Percentiles rank a stretch among this genome's conserved stretches.
Evolutionary conservation across 2,329 filamentous ascomycete genomes (phyloP).

Genomic region (Gaeumannomyces sp.): DNA sequence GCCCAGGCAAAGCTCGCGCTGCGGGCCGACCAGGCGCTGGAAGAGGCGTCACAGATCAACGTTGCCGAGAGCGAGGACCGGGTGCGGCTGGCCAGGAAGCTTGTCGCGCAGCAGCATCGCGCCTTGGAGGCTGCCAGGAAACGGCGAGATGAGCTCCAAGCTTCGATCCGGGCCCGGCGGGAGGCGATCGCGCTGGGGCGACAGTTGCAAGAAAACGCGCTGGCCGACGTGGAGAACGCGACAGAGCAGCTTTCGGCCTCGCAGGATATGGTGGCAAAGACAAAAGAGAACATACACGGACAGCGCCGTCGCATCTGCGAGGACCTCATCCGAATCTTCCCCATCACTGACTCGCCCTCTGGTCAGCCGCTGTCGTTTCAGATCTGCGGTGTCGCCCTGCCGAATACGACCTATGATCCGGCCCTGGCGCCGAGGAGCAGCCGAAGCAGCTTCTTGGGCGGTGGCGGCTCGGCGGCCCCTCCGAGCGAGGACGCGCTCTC

Average conservation of each 20-base stretch:
- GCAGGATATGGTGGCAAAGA: slow-evolving; percentile 46
- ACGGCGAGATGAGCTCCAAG: slow-evolving; percentile 60
- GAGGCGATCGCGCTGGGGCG: slow-evolving; percentile 62
- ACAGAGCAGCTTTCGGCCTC: slow-evolving; percentile 52
- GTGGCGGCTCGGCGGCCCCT: slow-evolving; percentile 14
- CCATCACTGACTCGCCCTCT: slow-evolving; percentile 59
- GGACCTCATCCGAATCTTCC: slow-evolving; percentile 72
- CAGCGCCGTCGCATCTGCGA: slow-evolving; percentile 85
- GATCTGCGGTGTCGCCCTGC: slow-evolving; percentile 71
- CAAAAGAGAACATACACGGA: slow-evolving; percentile 64
- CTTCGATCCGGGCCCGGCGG: slow-evolving; percentile 59
- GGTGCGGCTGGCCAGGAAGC: slow-evolving; percentile 40
- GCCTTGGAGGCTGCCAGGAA: slow-evolving; percentile 55
- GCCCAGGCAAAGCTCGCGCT: slow-evolving; percentile 67
- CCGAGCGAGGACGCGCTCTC: slow-evolving; percentile 66
- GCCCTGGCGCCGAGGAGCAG: slow-evolving; percentile 29
- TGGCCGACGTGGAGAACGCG: slow-evolving; percentile 56
- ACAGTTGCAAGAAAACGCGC: slow-evolving; percentile 50
- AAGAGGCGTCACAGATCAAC: slow-evolving; percentile 23
- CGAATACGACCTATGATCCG: slow-evolving; percentile 70
- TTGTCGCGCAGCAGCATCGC: slow-evolving; percentile 58
- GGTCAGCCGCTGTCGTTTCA: slow-evolving; percentile 68
- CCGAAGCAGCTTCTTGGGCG: slow-evolving; percentile 21
- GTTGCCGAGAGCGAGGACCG: slow-evolving; percentile 37
- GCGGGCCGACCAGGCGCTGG: slow-evolving; percentile 65